phyloP scores from a whole-genome alignment of 345 rosid species.

The Abelmoschus esculentus region DNA sequence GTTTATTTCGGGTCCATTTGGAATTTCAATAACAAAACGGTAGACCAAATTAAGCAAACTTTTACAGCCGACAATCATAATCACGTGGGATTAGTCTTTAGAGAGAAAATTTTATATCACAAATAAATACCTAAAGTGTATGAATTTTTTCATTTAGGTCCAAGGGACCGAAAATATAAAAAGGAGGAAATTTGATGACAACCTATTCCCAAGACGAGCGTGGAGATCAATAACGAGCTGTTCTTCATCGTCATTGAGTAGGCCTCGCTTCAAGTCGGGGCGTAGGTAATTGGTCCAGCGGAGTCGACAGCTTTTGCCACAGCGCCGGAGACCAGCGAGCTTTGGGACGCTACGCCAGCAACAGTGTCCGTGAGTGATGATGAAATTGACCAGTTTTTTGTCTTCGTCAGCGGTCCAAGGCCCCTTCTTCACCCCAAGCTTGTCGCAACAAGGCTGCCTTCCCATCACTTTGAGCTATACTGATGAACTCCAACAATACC shows the following conservation, averaged over 20 bases:
- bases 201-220: constrained; percentile 70
- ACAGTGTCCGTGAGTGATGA: constrained; percentile 55
- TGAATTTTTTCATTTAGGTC: no score
- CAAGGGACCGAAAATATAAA: not conserved
- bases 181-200: not conserved
- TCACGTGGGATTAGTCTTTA: no score
- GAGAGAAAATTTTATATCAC: no score
- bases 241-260: constrained; percentile 51
- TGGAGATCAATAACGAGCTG: constrained; percentile 68
- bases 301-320: constrained; percentile 79
- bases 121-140: no score
- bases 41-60: no score
- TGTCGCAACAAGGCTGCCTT: constrained; percentile 67
- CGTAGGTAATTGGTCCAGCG: constrained; percentile 87
- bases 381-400: constrained; percentile 50
- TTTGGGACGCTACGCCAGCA: constrained; percentile 74
- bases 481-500: constrained; percentile 3
- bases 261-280: constrained; percentile 68
- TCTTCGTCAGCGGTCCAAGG: constrained; percentile 79
- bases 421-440: constrained; percentile 60
- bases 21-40: no score
- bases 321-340: constrained; percentile 64
- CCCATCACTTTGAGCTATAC: constrained; percentile 28
- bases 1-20: no score
- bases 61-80: no score